Percentiles rank a stretch among this genome's conserved stretches.
phyloP scores from a whole-genome alignment of 176 grass and related monocot genomes.

The Ananas comosus region DNA sequence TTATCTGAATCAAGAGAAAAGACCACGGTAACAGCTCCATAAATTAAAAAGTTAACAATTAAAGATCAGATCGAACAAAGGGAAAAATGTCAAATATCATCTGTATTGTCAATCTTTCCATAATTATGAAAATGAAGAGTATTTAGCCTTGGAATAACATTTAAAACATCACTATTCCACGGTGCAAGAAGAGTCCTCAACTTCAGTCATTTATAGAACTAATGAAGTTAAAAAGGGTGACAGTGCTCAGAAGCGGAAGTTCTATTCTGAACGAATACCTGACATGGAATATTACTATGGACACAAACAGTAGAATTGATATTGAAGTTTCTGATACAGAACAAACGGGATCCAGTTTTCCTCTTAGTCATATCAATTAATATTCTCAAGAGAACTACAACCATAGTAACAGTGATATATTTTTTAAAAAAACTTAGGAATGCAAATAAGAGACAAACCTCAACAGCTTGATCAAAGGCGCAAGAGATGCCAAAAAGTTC shows the following conservation, averaged over 20 bases:
- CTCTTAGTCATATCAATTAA: too few relatives aligned
- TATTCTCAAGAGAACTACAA: too few relatives aligned
- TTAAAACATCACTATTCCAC: too few relatives aligned
- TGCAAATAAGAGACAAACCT: slow-evolving; percentile 38
- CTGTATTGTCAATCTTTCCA: not conserved
- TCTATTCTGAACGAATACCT: too few relatives aligned
- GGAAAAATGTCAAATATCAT: not conserved
- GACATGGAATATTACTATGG: too few relatives aligned
- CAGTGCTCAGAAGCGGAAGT: too few relatives aligned
- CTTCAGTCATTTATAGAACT: not conserved
- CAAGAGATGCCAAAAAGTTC: slow-evolving; percentile 91
- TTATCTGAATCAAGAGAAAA: not conserved
- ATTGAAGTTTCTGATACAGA: too few relatives aligned
- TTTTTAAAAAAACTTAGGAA: not conserved
- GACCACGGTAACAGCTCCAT: not conserved
- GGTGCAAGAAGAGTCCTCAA: too few relatives aligned
- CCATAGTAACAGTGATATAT: too few relatives aligned
- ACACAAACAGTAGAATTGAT: too few relatives aligned
- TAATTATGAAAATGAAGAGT: slow-evolving; percentile 2
- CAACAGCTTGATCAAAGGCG: slow-evolving; percentile 89
- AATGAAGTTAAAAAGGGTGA: too few relatives aligned
- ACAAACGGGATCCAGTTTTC: too few relatives aligned
- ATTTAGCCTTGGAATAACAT: not conserved
- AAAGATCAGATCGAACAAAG: not conserved
- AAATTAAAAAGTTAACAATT: not conserved